phyloP scores from a whole-genome alignment of 129 eudicot species.

The Artemisia argyi region DNA sequence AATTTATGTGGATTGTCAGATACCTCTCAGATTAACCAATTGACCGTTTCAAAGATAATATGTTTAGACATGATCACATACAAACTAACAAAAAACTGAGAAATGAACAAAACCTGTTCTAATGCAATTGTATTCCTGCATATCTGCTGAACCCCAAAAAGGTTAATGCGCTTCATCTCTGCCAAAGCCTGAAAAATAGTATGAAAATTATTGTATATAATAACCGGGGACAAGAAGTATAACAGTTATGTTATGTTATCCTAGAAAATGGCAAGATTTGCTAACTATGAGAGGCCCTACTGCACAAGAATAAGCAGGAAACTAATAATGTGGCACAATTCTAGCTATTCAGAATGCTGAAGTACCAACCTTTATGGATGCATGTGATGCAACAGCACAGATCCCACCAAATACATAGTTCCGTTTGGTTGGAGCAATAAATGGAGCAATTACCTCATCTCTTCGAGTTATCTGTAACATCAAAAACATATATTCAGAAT shows the following conservation, averaged over 20 bases:
- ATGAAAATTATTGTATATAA: slow-evolving; percentile 14
- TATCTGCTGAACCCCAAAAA: slow-evolving; percentile 98
- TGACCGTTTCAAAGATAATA: not conserved
- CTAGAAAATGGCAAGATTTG: no score
- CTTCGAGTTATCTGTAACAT: slow-evolving; percentile 76
- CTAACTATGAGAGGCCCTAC: no score
- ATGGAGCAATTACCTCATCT: slow-evolving; percentile 94
- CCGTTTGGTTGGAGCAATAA: slow-evolving; percentile 77
- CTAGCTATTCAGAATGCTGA: not conserved
- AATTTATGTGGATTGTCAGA: slow-evolving; percentile 5
- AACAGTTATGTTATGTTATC: not conserved
- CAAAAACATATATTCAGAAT: slow-evolving; percentile 20
- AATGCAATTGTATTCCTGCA: slow-evolving; percentile 94
- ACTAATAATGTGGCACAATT: slow-evolving; percentile 1
- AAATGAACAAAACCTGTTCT: slow-evolving; percentile 71
- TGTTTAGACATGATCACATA: slow-evolving; percentile 1
- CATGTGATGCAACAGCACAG: slow-evolving; percentile 77
- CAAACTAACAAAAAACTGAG: slow-evolving; percentile 4
- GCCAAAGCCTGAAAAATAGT: slow-evolving; percentile 72
- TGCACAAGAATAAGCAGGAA: no score
- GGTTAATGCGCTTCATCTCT: slow-evolving; percentile 87
- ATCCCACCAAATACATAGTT: slow-evolving; percentile 93
- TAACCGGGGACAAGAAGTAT: slow-evolving; percentile 4
- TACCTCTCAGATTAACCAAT: not conserved
- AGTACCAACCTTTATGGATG: slow-evolving; percentile 72